Evolutionary conservation across 768 basidiomycete species (phyloP).

Genomic region (Macrocybe gigantea): DNA sequence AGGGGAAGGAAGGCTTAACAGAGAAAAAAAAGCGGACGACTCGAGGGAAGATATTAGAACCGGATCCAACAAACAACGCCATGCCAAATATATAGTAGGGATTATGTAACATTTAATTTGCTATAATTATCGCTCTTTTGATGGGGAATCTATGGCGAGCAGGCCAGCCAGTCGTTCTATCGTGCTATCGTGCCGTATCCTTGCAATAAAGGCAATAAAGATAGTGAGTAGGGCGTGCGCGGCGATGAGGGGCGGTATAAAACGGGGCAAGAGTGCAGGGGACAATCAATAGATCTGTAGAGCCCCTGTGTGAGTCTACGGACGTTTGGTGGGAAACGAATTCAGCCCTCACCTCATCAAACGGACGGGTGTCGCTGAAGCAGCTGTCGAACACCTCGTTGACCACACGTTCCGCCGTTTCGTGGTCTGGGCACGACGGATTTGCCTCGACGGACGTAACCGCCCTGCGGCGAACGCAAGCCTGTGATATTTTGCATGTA

Average conservation of each 20-base stretch:
- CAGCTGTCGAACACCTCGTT: constrained; percentile 98
- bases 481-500: constrained; percentile 36
- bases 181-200: too few species aligned
- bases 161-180: too few species aligned
- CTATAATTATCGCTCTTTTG: too few species aligned
- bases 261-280: too few species aligned
- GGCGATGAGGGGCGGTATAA: too few species aligned
- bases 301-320: background rate
- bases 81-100: constrained; percentile 17
- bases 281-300: constrained; percentile 13
- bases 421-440: constrained; percentile 70
- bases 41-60: constrained; percentile 8
- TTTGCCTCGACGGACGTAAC: constrained; percentile 77
- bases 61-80: background rate
- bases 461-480: constrained; percentile 86
- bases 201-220: too few species aligned
- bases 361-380: constrained; percentile 91
- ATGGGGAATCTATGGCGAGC: too few species aligned
- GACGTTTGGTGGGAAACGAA: background rate
- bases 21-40: constrained; percentile 7
- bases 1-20: constrained; percentile 9
- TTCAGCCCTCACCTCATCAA: constrained; percentile 73
- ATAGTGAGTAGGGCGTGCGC: too few species aligned
- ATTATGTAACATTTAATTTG: constrained; percentile 1
- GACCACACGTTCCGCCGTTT: constrained; percentile 80